Conservation (phyloP, 139 green algal genomes). For the Chlorella sp. region DNA sequence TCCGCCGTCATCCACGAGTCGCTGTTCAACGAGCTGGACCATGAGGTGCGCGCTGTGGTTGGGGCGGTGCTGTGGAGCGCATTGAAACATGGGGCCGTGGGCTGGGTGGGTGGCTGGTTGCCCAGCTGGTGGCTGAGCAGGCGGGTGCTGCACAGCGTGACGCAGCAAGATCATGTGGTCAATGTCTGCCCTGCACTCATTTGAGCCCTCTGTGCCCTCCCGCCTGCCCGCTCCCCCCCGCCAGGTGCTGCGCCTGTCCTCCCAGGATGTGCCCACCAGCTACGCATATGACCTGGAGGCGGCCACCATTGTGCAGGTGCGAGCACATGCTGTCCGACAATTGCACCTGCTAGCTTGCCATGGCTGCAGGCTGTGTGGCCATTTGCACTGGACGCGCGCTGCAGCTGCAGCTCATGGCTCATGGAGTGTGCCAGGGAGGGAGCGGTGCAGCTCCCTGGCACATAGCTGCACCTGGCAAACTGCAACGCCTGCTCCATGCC, state of each 20-base stretch:
- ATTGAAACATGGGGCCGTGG: neutral
- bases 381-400: no score
- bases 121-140: neutral
- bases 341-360: no score
- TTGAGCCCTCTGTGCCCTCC: neutral
- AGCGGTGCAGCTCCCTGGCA: no score
- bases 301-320: conserved; percentile 92
- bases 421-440: no score
- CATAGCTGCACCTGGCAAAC: no score
- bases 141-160: no score
- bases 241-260: conserved; percentile 83
- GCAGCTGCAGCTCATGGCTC: no score
- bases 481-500: no score
- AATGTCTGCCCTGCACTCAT: no score
- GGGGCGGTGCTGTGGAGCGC: neutral
- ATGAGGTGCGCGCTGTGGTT: conserved; percentile 61
- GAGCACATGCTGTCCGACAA: no score
- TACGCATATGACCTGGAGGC: conserved; percentile 96
- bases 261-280: conserved; percentile 94
- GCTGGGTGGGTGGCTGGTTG: neutral
- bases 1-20: conserved; percentile 94
- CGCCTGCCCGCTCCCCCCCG: neutral
- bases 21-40: conserved; percentile 95
- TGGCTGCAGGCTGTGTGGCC: no score
- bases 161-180: no score